phyloP scores from a whole-genome alignment of 306 rosid species.

The Prosopis cineraria region DNA sequence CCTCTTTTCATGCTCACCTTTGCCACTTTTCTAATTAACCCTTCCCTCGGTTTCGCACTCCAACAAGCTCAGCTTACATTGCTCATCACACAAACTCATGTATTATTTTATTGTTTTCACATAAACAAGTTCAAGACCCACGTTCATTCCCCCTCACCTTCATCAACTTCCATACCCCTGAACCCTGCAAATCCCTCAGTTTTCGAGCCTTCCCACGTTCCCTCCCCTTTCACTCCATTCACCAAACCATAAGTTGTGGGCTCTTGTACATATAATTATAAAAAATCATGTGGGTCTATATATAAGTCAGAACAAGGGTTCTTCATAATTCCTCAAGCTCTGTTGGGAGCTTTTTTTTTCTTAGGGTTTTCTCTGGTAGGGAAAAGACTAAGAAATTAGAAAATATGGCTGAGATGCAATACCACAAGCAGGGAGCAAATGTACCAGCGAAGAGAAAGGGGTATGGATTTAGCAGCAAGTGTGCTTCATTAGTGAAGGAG shows the following conservation, averaged over 20 bases:
- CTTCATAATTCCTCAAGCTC: constrained; percentile 30
- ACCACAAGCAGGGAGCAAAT: constrained; percentile 28
- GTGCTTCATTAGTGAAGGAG: constrained; percentile 72
- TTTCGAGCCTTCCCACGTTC: constrained; percentile 74
- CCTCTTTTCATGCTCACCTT: constrained; percentile 72
- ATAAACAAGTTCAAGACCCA: constrained; percentile 33
- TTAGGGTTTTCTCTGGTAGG: not conserved
- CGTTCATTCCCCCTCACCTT: constrained; percentile 65
- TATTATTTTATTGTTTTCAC: constrained; percentile 32
- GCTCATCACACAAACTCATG: constrained; percentile 27
- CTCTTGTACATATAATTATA: not conserved
- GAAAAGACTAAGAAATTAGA: not conserved
- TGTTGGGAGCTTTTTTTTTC: constrained; percentile 3
- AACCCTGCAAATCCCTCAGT: constrained; percentile 67
- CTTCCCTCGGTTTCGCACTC: constrained; percentile 29
- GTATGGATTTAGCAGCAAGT: constrained; percentile 60
- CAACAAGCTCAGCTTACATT: constrained; percentile 29
- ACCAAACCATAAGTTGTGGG: constrained; percentile 30
- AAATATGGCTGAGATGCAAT: constrained; percentile 45
- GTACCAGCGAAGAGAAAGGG: constrained; percentile 42
- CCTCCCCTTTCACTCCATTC: constrained; percentile 42
- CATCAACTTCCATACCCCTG: constrained; percentile 33
- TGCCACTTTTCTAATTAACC: constrained; percentile 54
- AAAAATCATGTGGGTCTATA: not conserved
- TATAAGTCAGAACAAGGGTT: constrained; percentile 15